Percentiles rank a stretch among this genome's conserved stretches.
Conservation (phyloP, 2,329 filamentous ascomycete genomes). For the Penicillium capsulatum region DNA sequence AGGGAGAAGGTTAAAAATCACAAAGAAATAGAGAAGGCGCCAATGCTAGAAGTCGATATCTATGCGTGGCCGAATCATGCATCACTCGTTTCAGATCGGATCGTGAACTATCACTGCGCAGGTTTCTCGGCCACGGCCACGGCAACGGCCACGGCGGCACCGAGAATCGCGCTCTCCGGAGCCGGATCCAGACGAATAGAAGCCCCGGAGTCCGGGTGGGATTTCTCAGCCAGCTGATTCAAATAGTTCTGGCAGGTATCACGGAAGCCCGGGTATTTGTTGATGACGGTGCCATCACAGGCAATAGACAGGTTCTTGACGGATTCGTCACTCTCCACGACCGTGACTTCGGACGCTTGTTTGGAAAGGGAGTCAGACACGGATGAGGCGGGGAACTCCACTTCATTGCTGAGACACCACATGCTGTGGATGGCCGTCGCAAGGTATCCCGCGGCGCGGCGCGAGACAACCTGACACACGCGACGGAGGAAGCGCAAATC, state of each 20-base stretch:
- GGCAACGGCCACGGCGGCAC: constrained; percentile 47
- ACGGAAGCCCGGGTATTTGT: constrained; percentile 49
- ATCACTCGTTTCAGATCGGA: constrained; percentile 8
- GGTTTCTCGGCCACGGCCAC: constrained; percentile 35
- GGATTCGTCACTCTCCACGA: constrained; percentile 30
- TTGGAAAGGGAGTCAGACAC: constrained; percentile 23
- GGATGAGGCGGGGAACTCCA: constrained; percentile 39
- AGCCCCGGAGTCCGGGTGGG: constrained; percentile 19
- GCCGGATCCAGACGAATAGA: constrained; percentile 41
- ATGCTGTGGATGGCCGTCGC: constrained; percentile 60
- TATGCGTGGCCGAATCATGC: constrained; percentile 11
- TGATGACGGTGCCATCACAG: constrained; percentile 52
- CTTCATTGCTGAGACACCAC: constrained; percentile 52
- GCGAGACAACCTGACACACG: constrained; percentile 52
- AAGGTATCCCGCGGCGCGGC: constrained; percentile 59
- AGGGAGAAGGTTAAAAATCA: constrained; percentile 11
- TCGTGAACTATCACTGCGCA: background rate
- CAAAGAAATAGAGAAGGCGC: constrained; percentile 10
- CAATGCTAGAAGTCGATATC: constrained; percentile 2
- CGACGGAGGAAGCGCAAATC: constrained; percentile 55
- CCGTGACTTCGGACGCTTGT: constrained; percentile 32
- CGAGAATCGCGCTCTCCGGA: constrained; percentile 44
- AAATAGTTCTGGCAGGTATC: constrained; percentile 44
- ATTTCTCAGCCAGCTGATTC: constrained; percentile 37
- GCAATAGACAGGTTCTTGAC: constrained; percentile 43